Percentiles rank a stretch among this genome's conserved stretches.
Evolutionary conservation across 164 flowering plant genomes (phyloP).

Genomic region (Liquidambar formosana): DNA sequence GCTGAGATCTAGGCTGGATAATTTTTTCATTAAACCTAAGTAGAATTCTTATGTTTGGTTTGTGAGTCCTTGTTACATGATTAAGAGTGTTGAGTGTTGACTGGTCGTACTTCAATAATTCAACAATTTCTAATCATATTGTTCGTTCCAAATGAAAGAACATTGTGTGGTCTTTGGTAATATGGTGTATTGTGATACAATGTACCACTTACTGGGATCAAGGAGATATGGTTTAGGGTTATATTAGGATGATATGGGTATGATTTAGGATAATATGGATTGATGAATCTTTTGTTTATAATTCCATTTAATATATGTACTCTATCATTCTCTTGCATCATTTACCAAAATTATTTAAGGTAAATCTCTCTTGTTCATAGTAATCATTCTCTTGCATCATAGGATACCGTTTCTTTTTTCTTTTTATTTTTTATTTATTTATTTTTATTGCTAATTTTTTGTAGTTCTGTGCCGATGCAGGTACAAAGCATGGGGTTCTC

Average conservation of each 20-base stretch:
- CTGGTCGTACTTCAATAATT: too few relatives aligned
- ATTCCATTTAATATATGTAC: too few relatives aligned
- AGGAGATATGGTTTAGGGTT: neutral
- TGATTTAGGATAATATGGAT: too few relatives aligned
- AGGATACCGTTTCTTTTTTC: neutral
- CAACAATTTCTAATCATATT: neutral
- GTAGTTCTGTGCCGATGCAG: constrained; percentile 37
- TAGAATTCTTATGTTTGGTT: neutral
- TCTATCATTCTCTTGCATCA: neutral
- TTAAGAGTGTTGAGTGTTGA: neutral
- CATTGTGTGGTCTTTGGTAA: neutral
- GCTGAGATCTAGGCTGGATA: too few relatives aligned
- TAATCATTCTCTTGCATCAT: neutral
- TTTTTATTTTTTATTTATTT: neutral
- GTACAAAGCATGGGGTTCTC: constrained; percentile 97
- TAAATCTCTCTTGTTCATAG: too few relatives aligned
- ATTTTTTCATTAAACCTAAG: too few relatives aligned
- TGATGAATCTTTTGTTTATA: too few relatives aligned
- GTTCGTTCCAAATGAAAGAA: neutral
- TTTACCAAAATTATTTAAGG: too few relatives aligned
- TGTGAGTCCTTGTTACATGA: neutral
- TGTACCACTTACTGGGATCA: neutral
- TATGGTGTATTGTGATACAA: neutral
- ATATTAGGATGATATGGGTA: too few relatives aligned
- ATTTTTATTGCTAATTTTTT: neutral